Base-by-base conservation (phyloP, 495 filamentous ascomycete genomes). In the Xylaria castorea region DNA sequence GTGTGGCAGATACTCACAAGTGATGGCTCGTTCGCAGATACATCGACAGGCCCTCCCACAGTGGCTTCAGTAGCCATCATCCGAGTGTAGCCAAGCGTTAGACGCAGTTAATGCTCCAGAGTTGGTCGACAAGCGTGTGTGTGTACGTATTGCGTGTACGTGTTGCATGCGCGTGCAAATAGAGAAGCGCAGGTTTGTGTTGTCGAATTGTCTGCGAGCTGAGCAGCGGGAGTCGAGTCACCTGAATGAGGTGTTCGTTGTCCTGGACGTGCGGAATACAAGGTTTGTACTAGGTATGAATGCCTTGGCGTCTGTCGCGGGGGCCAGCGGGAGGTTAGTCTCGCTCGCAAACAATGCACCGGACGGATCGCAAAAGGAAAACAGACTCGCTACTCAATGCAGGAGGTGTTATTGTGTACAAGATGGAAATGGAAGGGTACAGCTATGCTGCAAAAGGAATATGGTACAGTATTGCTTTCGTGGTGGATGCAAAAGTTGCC, bases 61-160 rank as follows among this genome's bases (percentile, higher is more conserved):
- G 82, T 82, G 83, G 83, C 85, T 83, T 86, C 86, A 81, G 86
- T 85, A 81, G 87, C 87, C 87, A 89, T 89, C 84, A 87, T 89
- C 83, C 78, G 78, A 76, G 77, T 78, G 72, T 74, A 74, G 76
- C 75, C 73, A 64, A 68, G 73, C 74, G 71, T 74, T 64, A 72
- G 73, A 44, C 68, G 68, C 72, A 75, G 16, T 73, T 44, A 73
- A 68, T 72, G 44, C 63, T 68, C 73, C 61, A 68, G 65, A 67
- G 53, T 55, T 48, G 66, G 60, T 65, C 71, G 57, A 40, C n/a
- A 53, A 55, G 60, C n/a, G 71, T 66, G 68, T 44, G 67, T 20
- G 34, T 68, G 11, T 12, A 64, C 40, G 50, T n/a, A 32, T 60
- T 53, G 60, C 12, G 61, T 42, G 61, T 22, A 27, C 53, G 53